Evolutionary conservation across 2,329 filamentous ascomycete species (phyloP).

Genomic region (Xylariales sp.): DNA sequence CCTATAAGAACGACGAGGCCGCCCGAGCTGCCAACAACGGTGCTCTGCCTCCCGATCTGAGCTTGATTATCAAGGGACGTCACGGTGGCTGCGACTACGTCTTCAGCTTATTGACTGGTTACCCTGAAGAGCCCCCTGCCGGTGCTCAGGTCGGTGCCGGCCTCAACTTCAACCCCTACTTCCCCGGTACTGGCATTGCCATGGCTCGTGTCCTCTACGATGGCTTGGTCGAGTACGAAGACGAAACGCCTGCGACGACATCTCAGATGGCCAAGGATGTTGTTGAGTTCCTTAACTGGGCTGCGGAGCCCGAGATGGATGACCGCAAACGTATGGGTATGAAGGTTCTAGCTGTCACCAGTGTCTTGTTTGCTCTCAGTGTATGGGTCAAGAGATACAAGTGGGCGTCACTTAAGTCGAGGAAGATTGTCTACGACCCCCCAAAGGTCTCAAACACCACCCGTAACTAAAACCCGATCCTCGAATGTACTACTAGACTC

Average conservation of each 20-base stretch:
- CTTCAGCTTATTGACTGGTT: slow-evolving; percentile 95
- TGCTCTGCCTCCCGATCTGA: slow-evolving; percentile 96
- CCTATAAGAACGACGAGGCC: slow-evolving; percentile 99
- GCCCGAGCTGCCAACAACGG: slow-evolving; percentile 98
- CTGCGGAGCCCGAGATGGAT: slow-evolving; percentile 98
- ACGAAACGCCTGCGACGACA: slow-evolving; percentile 90
- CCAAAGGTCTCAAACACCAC: slow-evolving; percentile 66
- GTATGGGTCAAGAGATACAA: slow-evolving; percentile 99
- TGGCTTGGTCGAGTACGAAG: slow-evolving; percentile 97
- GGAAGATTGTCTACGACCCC: slow-evolving; percentile 90
- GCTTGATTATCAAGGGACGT: slow-evolving; percentile 95
- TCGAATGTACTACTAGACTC: slow-evolving; percentile 52
- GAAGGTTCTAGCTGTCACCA: slow-evolving; percentile 88
- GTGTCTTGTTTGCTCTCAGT: slow-evolving; percentile 84
- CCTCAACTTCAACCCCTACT: slow-evolving; percentile 99
- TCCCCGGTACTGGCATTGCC: slow-evolving; percentile 97
- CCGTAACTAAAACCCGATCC: slow-evolving; percentile 58
- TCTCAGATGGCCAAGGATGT: slow-evolving; percentile 99
- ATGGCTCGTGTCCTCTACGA: slow-evolving; percentile 99
- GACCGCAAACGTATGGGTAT: slow-evolving; percentile 99
- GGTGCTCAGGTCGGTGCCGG: slow-evolving; percentile 86
- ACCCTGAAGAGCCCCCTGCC: slow-evolving; percentile 94
- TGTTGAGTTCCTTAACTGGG: slow-evolving; percentile 98
- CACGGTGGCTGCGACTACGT: slow-evolving; percentile 99
- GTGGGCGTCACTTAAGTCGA: slow-evolving; percentile 95